Evolutionary conservation across 768 basidiomycete species (phyloP).

Genomic region (Calvatia gigantea): DNA sequence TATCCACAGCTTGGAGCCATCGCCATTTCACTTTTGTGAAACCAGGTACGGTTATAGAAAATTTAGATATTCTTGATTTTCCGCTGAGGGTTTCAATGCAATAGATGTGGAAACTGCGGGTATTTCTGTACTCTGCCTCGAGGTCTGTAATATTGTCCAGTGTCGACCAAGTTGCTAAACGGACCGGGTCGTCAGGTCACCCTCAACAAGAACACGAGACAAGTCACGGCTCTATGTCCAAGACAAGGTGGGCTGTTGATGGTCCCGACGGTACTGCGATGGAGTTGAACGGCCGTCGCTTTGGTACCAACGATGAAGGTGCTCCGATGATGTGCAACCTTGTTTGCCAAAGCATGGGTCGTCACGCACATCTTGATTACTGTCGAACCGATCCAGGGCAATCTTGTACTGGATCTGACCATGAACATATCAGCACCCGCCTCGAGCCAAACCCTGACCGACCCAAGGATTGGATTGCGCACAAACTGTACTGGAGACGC

Average conservation of each 20-base stretch:
- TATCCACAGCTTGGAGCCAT: slow-evolving; percentile 40
- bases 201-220: slow-evolving; percentile 61
- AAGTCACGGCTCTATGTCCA: slow-evolving; percentile 60
- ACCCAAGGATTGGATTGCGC: slow-evolving; percentile 52
- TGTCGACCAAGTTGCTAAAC: no score
- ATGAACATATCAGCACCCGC: slow-evolving; percentile 40
- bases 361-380: slow-evolving; percentile 56
- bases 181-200: slow-evolving; percentile 40
- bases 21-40: slow-evolving; percentile 54
- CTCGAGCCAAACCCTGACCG: slow-evolving; percentile 43
- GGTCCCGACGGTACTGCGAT: slow-evolving; percentile 44
- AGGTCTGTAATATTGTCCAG: slow-evolving; percentile 29
- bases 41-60: slow-evolving; percentile 27
- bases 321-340: slow-evolving; percentile 64
- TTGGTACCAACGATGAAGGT: slow-evolving; percentile 50
- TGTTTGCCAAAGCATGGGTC: slow-evolving; percentile 49
- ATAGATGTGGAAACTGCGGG: slow-evolving; percentile 50
- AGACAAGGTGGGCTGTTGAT: slow-evolving; percentile 53
- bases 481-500: slow-evolving; percentile 55
- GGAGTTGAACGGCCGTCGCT: slow-evolving; percentile 55
- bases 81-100: not conserved
- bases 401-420: slow-evolving; percentile 38
- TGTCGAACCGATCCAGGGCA: slow-evolving; percentile 39
- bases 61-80: not conserved
- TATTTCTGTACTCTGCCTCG: slow-evolving; percentile 58